Evolutionary conservation across 1,284 basidiomycete species (phyloP), one percentile per base, ranked within the genome.

Genomic region (Melampsora occidentalis): DNA sequence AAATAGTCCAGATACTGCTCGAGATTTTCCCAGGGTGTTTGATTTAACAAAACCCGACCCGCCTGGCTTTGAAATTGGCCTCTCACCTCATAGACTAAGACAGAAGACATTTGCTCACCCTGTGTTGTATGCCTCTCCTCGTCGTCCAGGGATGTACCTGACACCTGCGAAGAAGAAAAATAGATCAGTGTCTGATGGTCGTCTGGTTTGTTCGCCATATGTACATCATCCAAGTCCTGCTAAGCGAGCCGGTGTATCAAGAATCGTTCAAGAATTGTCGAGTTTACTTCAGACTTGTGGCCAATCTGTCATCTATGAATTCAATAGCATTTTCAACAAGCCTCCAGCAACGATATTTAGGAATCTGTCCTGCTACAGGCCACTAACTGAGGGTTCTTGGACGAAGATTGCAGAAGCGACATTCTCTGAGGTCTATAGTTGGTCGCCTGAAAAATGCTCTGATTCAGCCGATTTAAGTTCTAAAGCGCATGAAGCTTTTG

Each of bases 381-480:
- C 42, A 22, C 63, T 49, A 39, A 42, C 63, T 18, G 57, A 66
- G 35, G 66, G 72, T 22, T 31, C 5, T 48, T 76, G 72, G 64
- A 57, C 35, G 16, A 76, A 76, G 35, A 76, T 76, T 31, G 72
- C 63, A 5, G 72, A 76, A 51, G 72, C 72, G 18, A 76, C 53
- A 20, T 76, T 66, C 39, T 76, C 72, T 18, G 72, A 76, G 59
- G 72, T 76, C 7, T 76, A 68, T 62, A 51, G 33, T 33, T 76
- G 64, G 65, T 61, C 65, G 16, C 51, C 62, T 46, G 57, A 65
- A 12, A 31, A 16, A 48, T 42, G 20, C 42, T 39, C 16, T 25
- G n/a, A n/a, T 20, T 7, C 20, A 14, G 28, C 62, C 28, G 7
- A n/a, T n/a, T 14, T 46, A 16, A 20, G 53, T 57, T n/a, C 53